These are phyloP conservation scores for Eutypa lata DNA, from an alignment of 2,329 filamentous ascomycete genomes.

Conservation along the genomic window DNA sequence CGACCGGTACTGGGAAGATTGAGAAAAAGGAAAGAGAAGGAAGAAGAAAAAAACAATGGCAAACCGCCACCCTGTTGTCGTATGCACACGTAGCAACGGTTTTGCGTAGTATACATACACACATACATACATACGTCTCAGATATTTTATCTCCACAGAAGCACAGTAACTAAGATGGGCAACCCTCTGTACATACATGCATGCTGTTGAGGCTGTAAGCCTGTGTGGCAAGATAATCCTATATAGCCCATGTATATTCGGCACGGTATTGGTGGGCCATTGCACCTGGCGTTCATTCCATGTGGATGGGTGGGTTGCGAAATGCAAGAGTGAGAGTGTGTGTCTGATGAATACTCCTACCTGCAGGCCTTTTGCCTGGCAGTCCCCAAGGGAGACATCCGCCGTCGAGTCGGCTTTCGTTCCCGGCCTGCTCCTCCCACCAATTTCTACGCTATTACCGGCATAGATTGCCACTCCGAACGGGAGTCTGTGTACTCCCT, in stretches of 20 bases:
- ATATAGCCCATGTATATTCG: not conserved
- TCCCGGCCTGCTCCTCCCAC: not conserved
- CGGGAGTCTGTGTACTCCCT: not conserved
- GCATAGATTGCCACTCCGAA: not conserved
- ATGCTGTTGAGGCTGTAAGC: not conserved
- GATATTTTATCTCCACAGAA: too few species aligned
- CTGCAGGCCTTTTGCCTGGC: not conserved
- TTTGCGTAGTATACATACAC: not conserved
- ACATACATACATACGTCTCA: not conserved
- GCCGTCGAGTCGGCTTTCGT: not conserved
- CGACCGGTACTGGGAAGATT: not conserved
- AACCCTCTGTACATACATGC: not conserved
- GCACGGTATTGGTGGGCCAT: not conserved
- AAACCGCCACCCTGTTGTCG: not conserved
- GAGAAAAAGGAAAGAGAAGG: not conserved
- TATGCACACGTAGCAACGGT: not conserved
- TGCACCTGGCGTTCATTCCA: not conserved
- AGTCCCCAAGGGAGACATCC: not conserved
- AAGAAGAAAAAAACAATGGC: not conserved
- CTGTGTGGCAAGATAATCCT: not conserved
- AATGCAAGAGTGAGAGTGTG: too few species aligned
- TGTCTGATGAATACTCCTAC: not conserved
- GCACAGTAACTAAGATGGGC: not conserved
- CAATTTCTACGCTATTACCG: not conserved
- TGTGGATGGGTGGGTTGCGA: not conserved